Evolutionary conservation across 2,329 filamentous ascomycete genomes (phyloP), one percentile per base, ranked within the genome.

Genomic region (Penicillium paneum): DNA sequence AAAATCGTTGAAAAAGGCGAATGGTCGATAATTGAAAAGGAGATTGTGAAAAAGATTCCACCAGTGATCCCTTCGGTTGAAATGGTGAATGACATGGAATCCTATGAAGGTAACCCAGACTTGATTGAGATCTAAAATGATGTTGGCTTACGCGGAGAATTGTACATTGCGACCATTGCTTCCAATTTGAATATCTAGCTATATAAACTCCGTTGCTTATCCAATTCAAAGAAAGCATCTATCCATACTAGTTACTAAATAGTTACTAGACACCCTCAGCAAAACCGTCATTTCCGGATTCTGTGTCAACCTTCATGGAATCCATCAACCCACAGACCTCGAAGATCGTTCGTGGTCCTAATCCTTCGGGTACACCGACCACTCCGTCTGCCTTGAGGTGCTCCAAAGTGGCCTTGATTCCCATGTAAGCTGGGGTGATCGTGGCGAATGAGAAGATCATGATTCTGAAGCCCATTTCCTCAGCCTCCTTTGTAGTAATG

Each of bases 401-500:
- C 58, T 70, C 59, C 32, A 74, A 56, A 10, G 71, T 68, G 0
- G 63, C 49, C 39, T 58, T 64, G 41, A 77, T 75, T 1, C 67
- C 72, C 28, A 67, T 57, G 21, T 74, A 72, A 0, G 74, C 71
- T 0, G 74, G 69, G 2, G 68, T 68, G 21, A 76, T 54, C 5
- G 67, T 67, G 0, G 71, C 69, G 38, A 74, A 74, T 0, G 73
- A 72, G 54, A 76, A 75, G 38, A 77, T 76, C 64, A 76, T 74
- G 39, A 77, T 73, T 6, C 69, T 62, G 58, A 77, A 77, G 1
- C 75, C 75, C 63, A 77, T 68, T 36, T 73, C 67, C 36, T 67
- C 54, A 0, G 74, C 73, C 42, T 77, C 73, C 28, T 71, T 63
- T 0, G 70, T 69, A 3, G 72, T 69, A 12, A 74, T 68, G 11